phyloP scores from a whole-genome alignment of 2,329 filamentous ascomycete genomes.

The Rhynchosporium graminicola region DNA sequence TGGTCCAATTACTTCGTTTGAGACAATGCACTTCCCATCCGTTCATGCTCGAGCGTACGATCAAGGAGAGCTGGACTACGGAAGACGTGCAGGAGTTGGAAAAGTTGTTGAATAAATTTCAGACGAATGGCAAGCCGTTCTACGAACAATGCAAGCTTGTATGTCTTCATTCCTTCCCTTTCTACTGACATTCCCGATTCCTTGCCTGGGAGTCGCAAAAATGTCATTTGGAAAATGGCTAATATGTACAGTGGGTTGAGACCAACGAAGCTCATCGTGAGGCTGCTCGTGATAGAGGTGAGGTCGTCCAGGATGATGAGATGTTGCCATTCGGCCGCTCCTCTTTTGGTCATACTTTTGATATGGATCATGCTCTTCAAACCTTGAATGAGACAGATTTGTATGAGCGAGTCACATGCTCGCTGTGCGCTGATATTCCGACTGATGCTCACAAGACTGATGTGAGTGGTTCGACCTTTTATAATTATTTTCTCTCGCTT shows the following conservation, averaged over 20 bases:
- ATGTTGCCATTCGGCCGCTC: constrained; percentile 32
- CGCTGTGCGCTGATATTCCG: constrained; percentile 45
- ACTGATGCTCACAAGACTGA: constrained; percentile 46
- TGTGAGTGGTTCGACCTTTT: constrained; percentile 25
- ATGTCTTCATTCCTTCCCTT: background rate
- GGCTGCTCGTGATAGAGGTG: constrained; percentile 1
- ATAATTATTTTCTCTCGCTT: background rate
- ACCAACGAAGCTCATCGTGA: constrained; percentile 5
- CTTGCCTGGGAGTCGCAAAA: too few relatives aligned
- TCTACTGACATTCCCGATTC: background rate
- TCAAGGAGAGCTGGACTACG: constrained; percentile 37
- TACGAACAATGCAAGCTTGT: constrained; percentile 37
- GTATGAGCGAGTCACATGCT: constrained; percentile 43
- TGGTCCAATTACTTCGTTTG: constrained; percentile 40
- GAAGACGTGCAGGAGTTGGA: constrained; percentile 34
- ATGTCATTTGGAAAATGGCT: background rate
- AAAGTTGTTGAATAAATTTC: constrained; percentile 20
- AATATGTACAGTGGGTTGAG: constrained; percentile 21
- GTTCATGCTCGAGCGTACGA: constrained; percentile 39
- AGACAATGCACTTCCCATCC: constrained; percentile 40
- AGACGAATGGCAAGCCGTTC: constrained; percentile 24
- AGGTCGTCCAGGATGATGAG: constrained; percentile 14
- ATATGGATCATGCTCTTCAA: constrained; percentile 39
- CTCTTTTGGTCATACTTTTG: constrained; percentile 39
- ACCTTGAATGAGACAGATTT: constrained; percentile 38